phyloP scores from a whole-genome alignment of 1,284 basidiomycete species.

The Pholiota adiposa region DNA sequence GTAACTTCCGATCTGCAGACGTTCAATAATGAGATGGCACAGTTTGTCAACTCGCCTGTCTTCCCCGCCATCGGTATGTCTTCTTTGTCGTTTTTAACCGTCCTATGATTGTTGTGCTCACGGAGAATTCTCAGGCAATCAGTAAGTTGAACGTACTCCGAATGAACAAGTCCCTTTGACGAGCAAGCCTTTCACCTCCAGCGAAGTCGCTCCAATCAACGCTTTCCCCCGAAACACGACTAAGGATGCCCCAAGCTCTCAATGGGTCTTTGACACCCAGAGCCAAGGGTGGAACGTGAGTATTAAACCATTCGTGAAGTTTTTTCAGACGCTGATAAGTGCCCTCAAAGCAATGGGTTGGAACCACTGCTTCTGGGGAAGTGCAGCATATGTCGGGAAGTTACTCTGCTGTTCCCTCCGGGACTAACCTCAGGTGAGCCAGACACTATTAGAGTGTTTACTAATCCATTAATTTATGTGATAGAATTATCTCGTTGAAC shows the following conservation, averaged over 20 bases:
- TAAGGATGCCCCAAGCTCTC: conserved; percentile 32
- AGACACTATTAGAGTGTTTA: neutral
- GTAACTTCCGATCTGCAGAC: conserved; percentile 43
- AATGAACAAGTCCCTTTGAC: neutral
- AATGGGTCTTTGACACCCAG: conserved; percentile 56
- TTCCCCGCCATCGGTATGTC: conserved; percentile 49
- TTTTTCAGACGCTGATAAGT: neutral
- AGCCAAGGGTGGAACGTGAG: conserved; percentile 50
- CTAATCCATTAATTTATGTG: neutral
- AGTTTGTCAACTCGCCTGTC: conserved; percentile 41
- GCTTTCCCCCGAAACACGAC: conserved; percentile 50
- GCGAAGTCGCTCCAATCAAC: conserved; percentile 53
- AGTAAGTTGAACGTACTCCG: conserved; percentile 37
- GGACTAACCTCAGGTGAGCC: conserved; percentile 45
- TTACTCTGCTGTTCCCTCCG: conserved; percentile 47
- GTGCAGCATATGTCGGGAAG: conserved; percentile 52
- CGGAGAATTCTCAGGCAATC: conserved; percentile 44
- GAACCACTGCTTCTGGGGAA: conserved; percentile 38
- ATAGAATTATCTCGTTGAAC: conserved; percentile 58
- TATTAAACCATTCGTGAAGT: conserved; percentile 3
- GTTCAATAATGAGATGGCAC: conserved; percentile 49
- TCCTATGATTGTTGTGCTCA: too few relatives aligned
- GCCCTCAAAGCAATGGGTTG: conserved; percentile 44
- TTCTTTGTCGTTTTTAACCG: too few relatives aligned
- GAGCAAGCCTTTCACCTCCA: conserved; percentile 20